Evolutionary conservation across 495 filamentous ascomycete genomes (phyloP).

Genomic region (Pyronema omphalodes): DNA sequence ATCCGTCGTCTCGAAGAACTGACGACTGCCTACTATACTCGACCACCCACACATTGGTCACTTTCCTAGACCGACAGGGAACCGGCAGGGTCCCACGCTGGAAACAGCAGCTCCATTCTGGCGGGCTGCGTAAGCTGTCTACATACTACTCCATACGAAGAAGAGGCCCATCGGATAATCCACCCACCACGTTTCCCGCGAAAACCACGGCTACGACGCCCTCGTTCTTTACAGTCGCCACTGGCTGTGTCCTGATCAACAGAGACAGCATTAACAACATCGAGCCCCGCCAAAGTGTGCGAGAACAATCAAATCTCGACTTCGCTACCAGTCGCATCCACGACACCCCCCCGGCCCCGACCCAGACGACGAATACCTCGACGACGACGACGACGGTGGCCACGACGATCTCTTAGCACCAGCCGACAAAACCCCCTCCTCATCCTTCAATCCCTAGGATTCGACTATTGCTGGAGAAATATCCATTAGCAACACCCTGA

Average conservation of each 20-base stretch:
- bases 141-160: background rate
- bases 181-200: constrained; percentile 1
- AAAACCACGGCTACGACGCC: background rate
- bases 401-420: background rate
- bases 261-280: background rate
- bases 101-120: constrained; percentile 5
- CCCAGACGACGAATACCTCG: background rate
- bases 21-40: background rate
- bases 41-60: background rate
- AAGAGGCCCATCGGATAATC: background rate
- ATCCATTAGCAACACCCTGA: background rate
- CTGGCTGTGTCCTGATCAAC: background rate
- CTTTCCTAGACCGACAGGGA: background rate
- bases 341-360: background rate
- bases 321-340: background rate
- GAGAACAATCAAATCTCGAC: background rate
- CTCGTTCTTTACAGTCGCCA: background rate
- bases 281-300: background rate
- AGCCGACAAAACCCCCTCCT: background rate
- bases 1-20: background rate
- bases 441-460: background rate
- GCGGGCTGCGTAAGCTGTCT: constrained; percentile 5
- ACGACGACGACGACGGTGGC: background rate
- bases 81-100: constrained; percentile 2
- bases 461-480: background rate